Conservation (phyloP, 2,329 filamentous ascomycete genomes). For the Mariannaea elegans region DNA sequence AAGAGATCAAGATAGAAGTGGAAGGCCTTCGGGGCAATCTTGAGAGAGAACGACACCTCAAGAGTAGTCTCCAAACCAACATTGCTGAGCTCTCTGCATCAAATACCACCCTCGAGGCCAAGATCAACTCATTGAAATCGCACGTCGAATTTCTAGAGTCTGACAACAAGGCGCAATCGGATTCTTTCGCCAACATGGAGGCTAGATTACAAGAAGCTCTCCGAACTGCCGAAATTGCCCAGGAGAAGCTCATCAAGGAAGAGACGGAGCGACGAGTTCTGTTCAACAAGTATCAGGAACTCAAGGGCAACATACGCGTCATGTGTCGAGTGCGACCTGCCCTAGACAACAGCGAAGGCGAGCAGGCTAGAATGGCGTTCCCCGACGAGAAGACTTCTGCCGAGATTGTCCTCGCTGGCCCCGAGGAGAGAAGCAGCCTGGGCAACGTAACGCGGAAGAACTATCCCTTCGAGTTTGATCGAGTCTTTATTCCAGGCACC, state of each 20-base stretch:
- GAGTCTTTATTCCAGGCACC: slow-evolving; percentile 82
- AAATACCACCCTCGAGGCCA: slow-evolving; percentile 75
- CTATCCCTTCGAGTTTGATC: slow-evolving; percentile 89
- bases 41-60: slow-evolving; percentile 71
- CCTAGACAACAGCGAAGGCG: slow-evolving; percentile 65
- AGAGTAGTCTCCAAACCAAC: slow-evolving; percentile 60
- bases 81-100: slow-evolving; percentile 68
- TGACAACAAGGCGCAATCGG: slow-evolving; percentile 86
- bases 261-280: slow-evolving; percentile 90
- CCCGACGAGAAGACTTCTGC: slow-evolving; percentile 86
- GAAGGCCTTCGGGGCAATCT: slow-evolving; percentile 60
- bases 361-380: slow-evolving; percentile 78
- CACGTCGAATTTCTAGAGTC: slow-evolving; percentile 92
- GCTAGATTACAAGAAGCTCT: slow-evolving; percentile 81
- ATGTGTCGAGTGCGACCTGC: slow-evolving; percentile 94
- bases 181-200: slow-evolving; percentile 85
- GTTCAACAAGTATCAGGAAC: slow-evolving; percentile 97
- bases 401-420: slow-evolving; percentile 84
- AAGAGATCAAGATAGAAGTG: slow-evolving; percentile 54
- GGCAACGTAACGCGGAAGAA: slow-evolving; percentile 80
- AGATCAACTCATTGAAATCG: slow-evolving; percentile 78
- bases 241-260: slow-evolving; percentile 87
- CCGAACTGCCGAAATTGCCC: slow-evolving; percentile 72
- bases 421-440: slow-evolving; percentile 83
- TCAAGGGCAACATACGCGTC: slow-evolving; percentile 97